Evolutionary conservation across 225 moss, liverwort and hornwort genomes (phyloP).

Genomic region (Climacium dendroides): DNA sequence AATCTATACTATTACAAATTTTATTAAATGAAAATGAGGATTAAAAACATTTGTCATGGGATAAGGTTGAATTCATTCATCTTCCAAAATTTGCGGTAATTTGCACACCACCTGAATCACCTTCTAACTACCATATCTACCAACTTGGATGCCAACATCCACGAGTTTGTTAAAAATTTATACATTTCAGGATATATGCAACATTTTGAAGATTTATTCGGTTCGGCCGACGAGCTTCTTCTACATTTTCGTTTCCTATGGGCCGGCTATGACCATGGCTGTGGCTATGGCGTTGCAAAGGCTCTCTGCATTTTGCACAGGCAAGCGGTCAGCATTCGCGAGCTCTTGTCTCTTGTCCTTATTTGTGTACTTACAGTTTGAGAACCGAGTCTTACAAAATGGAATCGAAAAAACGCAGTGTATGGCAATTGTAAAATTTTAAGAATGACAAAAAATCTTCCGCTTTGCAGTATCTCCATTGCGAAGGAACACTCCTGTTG

Average conservation of each 20-base stretch:
- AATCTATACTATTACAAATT: not conserved
- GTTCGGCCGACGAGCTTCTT: not conserved
- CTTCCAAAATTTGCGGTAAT: not conserved
- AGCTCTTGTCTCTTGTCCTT: not conserved
- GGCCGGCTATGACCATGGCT: not conserved
- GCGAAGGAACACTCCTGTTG: not conserved
- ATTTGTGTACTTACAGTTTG: too few relatives aligned
- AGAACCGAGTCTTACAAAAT: not conserved
- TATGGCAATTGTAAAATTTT: not conserved
- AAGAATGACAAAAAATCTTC: not conserved
- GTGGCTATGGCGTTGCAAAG: not conserved
- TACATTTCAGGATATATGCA: not conserved
- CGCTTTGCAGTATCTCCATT: not conserved
- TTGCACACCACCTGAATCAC: not conserved
- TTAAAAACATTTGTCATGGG: not conserved
- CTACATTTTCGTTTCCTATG: not conserved
- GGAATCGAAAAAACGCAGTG: not conserved
- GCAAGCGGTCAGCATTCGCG: not conserved
- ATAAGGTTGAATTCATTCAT: not conserved
- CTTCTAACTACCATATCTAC: not conserved
- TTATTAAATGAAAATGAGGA: fast-evolving
- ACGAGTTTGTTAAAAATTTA: not conserved
- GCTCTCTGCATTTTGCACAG: not conserved
- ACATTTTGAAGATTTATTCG: not conserved
- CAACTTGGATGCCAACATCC: not conserved